Conservation (phyloP, 2,329 filamentous ascomycete genomes). For the Ambrosiella xylebori region DNA sequence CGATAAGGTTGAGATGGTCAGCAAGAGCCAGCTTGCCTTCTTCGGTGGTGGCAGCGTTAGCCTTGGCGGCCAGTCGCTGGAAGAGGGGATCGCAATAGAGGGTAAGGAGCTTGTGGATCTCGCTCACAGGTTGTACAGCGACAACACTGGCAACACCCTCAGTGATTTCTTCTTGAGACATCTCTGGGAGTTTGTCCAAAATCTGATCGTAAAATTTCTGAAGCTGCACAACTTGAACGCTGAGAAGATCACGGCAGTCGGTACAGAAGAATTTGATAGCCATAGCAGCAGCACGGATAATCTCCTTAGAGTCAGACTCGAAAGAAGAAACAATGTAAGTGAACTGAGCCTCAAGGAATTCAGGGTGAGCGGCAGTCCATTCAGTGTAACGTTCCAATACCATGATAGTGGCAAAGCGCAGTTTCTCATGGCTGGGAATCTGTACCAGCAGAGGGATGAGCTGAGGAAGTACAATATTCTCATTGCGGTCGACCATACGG, state of each 20-base stretch:
- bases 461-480: constrained; percentile 71
- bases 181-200: constrained; percentile 65
- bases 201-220: constrained; percentile 87
- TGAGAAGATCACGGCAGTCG: constrained; percentile 77
- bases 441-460: constrained; percentile 87
- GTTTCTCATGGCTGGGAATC: constrained; percentile 88
- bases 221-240: constrained; percentile 66
- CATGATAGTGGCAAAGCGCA: constrained; percentile 98
- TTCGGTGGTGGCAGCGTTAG: constrained; percentile 69
- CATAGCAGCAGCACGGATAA: constrained; percentile 78
- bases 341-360: constrained; percentile 81
- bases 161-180: constrained; percentile 88
- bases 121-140: constrained; percentile 62
- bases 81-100: constrained; percentile 86
- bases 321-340: constrained; percentile 93
- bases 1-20: constrained; percentile 83
- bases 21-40: constrained; percentile 73
- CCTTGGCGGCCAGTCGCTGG: constrained; percentile 67
- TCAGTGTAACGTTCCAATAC: constrained; percentile 91
- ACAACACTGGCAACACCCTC: constrained; percentile 90
- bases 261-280: constrained; percentile 95
- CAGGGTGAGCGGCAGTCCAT: constrained; percentile 88
- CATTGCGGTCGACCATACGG: constrained; percentile 82
- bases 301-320: constrained; percentile 72
- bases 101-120: constrained; percentile 74